Base-by-base conservation (phyloP, 345 rosid species). In the Nasturtium officinale region DNA sequence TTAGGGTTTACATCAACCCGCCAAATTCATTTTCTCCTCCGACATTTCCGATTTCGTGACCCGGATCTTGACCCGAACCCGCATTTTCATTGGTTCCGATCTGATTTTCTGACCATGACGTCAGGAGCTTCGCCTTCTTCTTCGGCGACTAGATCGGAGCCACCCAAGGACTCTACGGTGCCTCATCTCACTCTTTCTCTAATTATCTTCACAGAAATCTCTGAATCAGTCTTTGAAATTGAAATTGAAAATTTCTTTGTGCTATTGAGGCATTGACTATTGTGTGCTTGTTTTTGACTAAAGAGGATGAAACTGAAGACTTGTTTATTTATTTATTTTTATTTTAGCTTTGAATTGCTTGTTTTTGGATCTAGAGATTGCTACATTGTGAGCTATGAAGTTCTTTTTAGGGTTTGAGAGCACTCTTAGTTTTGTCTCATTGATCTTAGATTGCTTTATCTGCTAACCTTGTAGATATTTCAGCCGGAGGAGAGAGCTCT, bases 1-100 rank as follows among this genome's bases (percentile, higher is more conserved):
- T 85, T 87, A 86, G 90, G 93, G 93, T 80, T 86, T 78, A 80
- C 79, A 78, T 76, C 59, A 79, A 77, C 86, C 84, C 83, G 85
- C 86, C 89, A 84, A 81, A 71, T 82, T 78, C 64, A 2, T 47
- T 35, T 45, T 47, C 67, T 43, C 53, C 42, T 38, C 42, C 69
- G 11, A 51, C 76, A 55, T 77, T 82, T 72, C 59, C 29, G 29
- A 72, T 78, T 57, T 79, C 57, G 81, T 66, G 87, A 78, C 58
- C 65, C 71, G 85, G 87, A 75, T 84, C 83, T 63, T 53, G 75
- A 80, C 57, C 83, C 79, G 76, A 61, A 64, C 77, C 69, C 67
- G 45, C 80, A 57, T 77, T 58, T 46, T 46, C 45, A 29, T 73
- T 79, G 63, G 85, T 71, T 68, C 80, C 80, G 38, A 80, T 51